Conservation (phyloP, 768 basidiomycete genomes). For the Macrolepiota dolichaula region DNA sequence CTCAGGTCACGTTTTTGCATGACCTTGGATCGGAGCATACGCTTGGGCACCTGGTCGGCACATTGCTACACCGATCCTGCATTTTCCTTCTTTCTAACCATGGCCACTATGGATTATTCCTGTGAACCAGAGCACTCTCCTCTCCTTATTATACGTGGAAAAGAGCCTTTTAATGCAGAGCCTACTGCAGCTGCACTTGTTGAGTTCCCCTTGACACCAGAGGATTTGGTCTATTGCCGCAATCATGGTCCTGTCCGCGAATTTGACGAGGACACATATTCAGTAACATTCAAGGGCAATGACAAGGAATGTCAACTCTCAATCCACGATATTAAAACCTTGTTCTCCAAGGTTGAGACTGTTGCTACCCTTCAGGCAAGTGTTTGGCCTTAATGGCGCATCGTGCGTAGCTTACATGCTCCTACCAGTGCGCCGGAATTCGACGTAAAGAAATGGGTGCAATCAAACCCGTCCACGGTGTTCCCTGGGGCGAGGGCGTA, state of each 20-base stretch:
- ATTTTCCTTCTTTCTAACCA: slow-evolving; percentile 10
- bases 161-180: slow-evolving; percentile 69
- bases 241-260: slow-evolving; percentile 65
- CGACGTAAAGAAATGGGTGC: slow-evolving; percentile 61
- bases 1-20: slow-evolving; percentile 2
- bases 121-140: slow-evolving; percentile 48
- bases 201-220: slow-evolving; percentile 59
- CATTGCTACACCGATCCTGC: not conserved
- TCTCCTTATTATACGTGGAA: slow-evolving; percentile 39
- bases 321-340: slow-evolving; percentile 34
- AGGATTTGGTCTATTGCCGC: slow-evolving; percentile 63
- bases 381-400: not conserved
- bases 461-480: slow-evolving; percentile 54
- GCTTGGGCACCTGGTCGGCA: not conserved
- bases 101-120: slow-evolving; percentile 39
- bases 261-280: slow-evolving; percentile 44
- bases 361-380: slow-evolving; percentile 56
- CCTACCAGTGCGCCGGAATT: slow-evolving; percentile 59
- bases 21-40: slow-evolving; percentile 8
- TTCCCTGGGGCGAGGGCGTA: slow-evolving; percentile 67
- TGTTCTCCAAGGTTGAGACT: slow-evolving; percentile 38
- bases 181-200: slow-evolving; percentile 52
- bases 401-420: too few species aligned
- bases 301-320: slow-evolving; percentile 31
- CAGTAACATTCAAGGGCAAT: slow-evolving; percentile 33